These are phyloP conservation scores for Styphnolobium japonicum DNA, from an alignment of 306 rosid species.

Conservation along the genomic window DNA sequence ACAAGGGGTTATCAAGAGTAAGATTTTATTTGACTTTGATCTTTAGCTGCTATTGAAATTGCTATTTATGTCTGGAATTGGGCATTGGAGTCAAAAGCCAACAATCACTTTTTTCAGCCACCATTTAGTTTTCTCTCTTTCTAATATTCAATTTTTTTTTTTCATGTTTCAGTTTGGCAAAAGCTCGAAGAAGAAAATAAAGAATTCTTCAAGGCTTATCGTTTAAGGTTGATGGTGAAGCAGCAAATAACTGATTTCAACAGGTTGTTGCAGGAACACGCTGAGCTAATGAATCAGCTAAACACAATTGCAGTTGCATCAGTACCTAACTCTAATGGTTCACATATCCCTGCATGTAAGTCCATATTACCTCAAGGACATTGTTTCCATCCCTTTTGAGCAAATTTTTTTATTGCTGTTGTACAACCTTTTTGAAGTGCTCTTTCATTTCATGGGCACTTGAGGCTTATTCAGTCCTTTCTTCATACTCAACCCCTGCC, in stretches of 20 bases:
- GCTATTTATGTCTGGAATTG: too few species aligned
- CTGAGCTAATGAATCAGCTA: constrained; percentile 55
- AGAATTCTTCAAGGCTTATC: constrained; percentile 69
- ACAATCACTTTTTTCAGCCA: neutral
- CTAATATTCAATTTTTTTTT: neutral
- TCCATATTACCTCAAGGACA: neutral
- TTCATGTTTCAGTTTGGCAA: constrained; percentile 64
- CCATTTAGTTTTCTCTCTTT: neutral
- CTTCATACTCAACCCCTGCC: neutral
- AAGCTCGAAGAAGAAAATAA: constrained; percentile 79
- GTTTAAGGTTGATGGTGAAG: constrained; percentile 59
- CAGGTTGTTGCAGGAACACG: constrained; percentile 69
- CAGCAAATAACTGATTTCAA: constrained; percentile 66
- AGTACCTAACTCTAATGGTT: constrained; percentile 59
- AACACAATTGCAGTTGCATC: constrained; percentile 53
- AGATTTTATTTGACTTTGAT: too few species aligned
- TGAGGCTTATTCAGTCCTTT: neutral
- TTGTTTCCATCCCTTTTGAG: neutral
- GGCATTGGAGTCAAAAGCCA: neutral
- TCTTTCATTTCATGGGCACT: neutral
- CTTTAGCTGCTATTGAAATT: too few species aligned
- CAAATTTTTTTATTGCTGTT: neutral
- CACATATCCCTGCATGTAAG: constrained; percentile 60
- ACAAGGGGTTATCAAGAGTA: neutral
- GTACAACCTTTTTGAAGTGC: neutral